Evolutionary conservation across 495 filamentous ascomycete species (phyloP).

Genomic region (Neurospora sp.): DNA sequence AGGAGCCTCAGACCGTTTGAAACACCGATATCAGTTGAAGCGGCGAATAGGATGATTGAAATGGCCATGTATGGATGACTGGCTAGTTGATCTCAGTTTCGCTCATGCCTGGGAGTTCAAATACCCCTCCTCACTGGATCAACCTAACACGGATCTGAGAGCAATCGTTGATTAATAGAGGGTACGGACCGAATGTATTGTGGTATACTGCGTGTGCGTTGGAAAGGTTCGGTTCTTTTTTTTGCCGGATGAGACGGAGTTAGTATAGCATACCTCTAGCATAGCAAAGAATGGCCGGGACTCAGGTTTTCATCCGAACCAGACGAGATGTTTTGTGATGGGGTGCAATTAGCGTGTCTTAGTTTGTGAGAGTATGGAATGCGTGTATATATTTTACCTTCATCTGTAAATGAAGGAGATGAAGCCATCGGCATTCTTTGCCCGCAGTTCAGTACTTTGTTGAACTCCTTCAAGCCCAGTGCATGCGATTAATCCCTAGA

Average conservation of each 20-base stretch:
- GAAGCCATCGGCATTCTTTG: background rate
- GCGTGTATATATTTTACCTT: background rate
- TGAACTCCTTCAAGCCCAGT: background rate
- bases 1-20: constrained; percentile 12
- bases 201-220: too few species aligned
- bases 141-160: too few species aligned
- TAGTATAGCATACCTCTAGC: too few species aligned
- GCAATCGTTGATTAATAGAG: background rate
- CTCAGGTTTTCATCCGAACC: too few species aligned
- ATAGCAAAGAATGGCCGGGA: too few species aligned
- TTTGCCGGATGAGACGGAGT: background rate
- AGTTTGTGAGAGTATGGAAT: background rate
- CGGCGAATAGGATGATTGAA: background rate
- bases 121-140: background rate
- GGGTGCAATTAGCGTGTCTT: background rate
- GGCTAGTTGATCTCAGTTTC: background rate
- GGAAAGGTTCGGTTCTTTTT: too few species aligned
- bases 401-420: background rate
- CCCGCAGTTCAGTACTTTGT: background rate
- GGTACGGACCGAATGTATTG: background rate
- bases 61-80: background rate
- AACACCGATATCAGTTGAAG: too few species aligned
- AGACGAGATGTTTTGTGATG: too few species aligned
- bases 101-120: background rate
- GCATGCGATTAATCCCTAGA: background rate